phyloP scores from a whole-genome alignment of 2,329 filamentous ascomycete genomes.

The Cyanodermella asteris region DNA sequence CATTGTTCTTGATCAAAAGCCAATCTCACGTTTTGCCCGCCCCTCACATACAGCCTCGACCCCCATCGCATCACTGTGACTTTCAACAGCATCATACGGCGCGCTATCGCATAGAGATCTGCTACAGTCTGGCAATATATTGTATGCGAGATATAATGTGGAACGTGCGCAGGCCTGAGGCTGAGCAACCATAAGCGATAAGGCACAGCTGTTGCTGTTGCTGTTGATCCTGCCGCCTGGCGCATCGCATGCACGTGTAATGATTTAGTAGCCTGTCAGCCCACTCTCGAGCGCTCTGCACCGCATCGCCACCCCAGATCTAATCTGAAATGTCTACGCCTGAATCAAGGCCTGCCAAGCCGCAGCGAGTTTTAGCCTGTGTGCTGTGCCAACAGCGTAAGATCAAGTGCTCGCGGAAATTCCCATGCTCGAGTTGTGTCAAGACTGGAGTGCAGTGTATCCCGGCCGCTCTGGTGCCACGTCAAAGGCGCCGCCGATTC shows the following conservation, averaged over 20 bases:
- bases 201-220: too few relatives aligned
- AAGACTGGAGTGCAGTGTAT: slow-evolving; percentile 37
- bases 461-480: slow-evolving; percentile 25
- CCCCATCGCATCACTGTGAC: too few relatives aligned
- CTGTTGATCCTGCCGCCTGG: not conserved
- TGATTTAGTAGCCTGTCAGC: not conserved
- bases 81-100: too few relatives aligned
- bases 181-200: too few relatives aligned
- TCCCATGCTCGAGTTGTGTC: slow-evolving; percentile 48
- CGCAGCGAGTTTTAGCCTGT: slow-evolving; percentile 31
- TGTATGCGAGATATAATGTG: too few relatives aligned
- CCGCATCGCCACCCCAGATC: not conserved
- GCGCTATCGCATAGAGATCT: too few relatives aligned
- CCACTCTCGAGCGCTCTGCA: not conserved
- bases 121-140: too few relatives aligned
- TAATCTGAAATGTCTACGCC: not conserved
- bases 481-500: slow-evolving; percentile 36
- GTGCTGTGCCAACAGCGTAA: slow-evolving; percentile 57
- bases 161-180: too few relatives aligned
- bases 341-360: slow-evolving; percentile 3
- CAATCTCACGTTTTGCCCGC: too few relatives aligned
- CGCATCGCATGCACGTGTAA: not conserved
- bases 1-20: too few relatives aligned
- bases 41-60: too few relatives aligned
- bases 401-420: slow-evolving; percentile 46